Percentiles rank a stretch among this genome's conserved stretches.
phyloP scores from a whole-genome alignment of 805 yeast species.

The Saturnispora mendoncae region DNA sequence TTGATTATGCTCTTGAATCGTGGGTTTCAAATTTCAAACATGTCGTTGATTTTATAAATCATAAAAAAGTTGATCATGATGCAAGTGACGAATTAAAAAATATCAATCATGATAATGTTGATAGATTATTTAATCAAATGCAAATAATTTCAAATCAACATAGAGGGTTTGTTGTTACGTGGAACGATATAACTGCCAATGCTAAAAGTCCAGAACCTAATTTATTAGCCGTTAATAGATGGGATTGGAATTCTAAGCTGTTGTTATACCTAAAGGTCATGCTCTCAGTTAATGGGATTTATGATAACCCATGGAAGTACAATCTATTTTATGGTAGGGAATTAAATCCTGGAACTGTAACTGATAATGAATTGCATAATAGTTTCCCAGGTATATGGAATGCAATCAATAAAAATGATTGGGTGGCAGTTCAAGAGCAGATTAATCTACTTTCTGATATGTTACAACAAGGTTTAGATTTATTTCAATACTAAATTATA shows the following conservation, averaged over 20 bases:
- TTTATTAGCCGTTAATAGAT: slow-evolving; percentile 57
- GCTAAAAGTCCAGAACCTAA: slow-evolving; percentile 66
- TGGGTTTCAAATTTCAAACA: slow-evolving; percentile 39
- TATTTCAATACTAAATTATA: slow-evolving; percentile 14
- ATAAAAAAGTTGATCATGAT: slow-evolving; percentile 4
- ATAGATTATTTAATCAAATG: slow-evolving; percentile 30
- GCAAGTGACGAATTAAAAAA: slow-evolving; percentile 3
- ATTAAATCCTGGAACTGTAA: slow-evolving; percentile 38
- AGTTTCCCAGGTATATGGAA: slow-evolving; percentile 76
- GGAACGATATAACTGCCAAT: slow-evolving; percentile 48
- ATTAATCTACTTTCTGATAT: slow-evolving; percentile 35
- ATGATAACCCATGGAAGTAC: slow-evolving; percentile 53
- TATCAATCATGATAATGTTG: slow-evolving; percentile 24
- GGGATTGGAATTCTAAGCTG: slow-evolving; percentile 74
- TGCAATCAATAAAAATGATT: slow-evolving; percentile 41
- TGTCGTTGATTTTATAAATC: slow-evolving; percentile 33
- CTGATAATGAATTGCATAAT: slow-evolving; percentile 52
- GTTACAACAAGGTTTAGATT: slow-evolving; percentile 22
- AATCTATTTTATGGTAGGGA: slow-evolving; percentile 68
- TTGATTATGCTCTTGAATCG: slow-evolving; percentile 37
- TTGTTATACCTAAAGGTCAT: slow-evolving; percentile 46
- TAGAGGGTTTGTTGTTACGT: slow-evolving; percentile 48
- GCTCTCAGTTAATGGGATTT: slow-evolving; percentile 35
- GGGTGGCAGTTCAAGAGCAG: slow-evolving; percentile 46
- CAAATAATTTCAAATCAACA: slow-evolving; percentile 38